phyloP scores from a whole-genome alignment of 129 eudicot genomes.

The Centrapalus pauciflorus region DNA sequence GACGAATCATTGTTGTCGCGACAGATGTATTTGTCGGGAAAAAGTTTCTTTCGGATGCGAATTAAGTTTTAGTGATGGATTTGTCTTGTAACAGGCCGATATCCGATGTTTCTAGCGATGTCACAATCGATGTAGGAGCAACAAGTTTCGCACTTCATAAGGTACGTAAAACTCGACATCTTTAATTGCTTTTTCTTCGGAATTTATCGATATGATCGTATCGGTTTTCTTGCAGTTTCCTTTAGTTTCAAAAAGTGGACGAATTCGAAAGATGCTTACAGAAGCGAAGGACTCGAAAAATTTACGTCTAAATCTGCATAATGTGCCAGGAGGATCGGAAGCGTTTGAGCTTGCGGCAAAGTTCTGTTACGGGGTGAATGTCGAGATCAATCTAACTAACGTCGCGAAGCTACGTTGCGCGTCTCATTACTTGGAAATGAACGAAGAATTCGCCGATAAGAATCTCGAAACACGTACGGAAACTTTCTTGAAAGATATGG shows the following conservation, averaged over 20 bases:
- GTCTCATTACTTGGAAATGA: conserved; percentile 83
- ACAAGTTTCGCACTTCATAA: conserved; percentile 91
- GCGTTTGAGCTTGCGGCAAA: conserved; percentile 94
- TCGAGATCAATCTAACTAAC: conserved; percentile 74
- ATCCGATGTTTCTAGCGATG: conserved; percentile 96
- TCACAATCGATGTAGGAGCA: conserved; percentile 74
- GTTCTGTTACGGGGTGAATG: conserved; percentile 80
- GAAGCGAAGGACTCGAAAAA: conserved; percentile 74
- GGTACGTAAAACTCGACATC: conserved; percentile 32
- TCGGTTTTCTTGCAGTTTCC: conserved; percentile 58
- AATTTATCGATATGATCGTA: background rate
- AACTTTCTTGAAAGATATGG: conserved; percentile 47
- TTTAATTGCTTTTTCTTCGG: background rate
- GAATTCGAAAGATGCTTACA: conserved; percentile 57
- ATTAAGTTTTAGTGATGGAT: conserved; percentile 8
- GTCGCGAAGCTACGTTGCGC: conserved; percentile 74
- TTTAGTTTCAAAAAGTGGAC: conserved; percentile 87
- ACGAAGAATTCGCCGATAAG: conserved; percentile 74
- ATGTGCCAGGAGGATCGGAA: conserved; percentile 82
- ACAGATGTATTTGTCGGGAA: too few relatives aligned
- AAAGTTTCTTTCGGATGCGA: too few relatives aligned
- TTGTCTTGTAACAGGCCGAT: conserved; percentile 72
- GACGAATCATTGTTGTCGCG: too few relatives aligned
- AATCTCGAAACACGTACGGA: conserved; percentile 63
- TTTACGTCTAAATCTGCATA: conserved; percentile 48